Conservation (phyloP, 305 asterid species). For the Fraxinus velutina region DNA sequence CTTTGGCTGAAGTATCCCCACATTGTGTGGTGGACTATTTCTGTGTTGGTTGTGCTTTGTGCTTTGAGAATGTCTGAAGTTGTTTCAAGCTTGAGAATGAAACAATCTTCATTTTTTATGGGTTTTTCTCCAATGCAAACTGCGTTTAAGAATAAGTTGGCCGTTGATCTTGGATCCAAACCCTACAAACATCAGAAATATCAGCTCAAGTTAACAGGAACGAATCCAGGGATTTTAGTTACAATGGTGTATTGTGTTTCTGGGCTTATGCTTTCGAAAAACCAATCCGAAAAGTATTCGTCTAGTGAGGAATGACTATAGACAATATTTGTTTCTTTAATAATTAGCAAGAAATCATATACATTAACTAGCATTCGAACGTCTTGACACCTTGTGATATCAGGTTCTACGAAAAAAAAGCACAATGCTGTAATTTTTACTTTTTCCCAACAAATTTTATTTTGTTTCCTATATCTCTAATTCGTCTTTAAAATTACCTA, state of each 20-base stretch:
- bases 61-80: slow-evolving; percentile 53
- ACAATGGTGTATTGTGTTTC: no score
- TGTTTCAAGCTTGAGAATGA: slow-evolving; percentile 72
- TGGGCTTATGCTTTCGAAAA: no score
- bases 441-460: background rate
- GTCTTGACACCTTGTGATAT: background rate
- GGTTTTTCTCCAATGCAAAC: slow-evolving; percentile 81
- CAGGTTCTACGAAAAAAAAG: background rate
- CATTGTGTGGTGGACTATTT: slow-evolving; percentile 78
- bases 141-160: slow-evolving; percentile 74
- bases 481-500: background rate
- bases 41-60: slow-evolving; percentile 67
- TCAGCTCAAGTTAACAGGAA: background rate
- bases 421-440: background rate
- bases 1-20: slow-evolving; percentile 98
- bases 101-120: slow-evolving; percentile 64
- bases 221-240: no score
- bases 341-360: background rate
- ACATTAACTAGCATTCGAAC: background rate
- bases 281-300: background rate
- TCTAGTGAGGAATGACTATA: background rate
- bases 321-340: background rate
- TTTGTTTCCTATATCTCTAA: background rate
- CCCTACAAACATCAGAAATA: slow-evolving; percentile 41
- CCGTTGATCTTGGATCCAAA: slow-evolving; percentile 76